Percentiles rank a stretch among this genome's conserved stretches.
phyloP scores from a whole-genome alignment of 2,329 filamentous ascomycete genomes.

The Neofusicoccum sp. region DNA sequence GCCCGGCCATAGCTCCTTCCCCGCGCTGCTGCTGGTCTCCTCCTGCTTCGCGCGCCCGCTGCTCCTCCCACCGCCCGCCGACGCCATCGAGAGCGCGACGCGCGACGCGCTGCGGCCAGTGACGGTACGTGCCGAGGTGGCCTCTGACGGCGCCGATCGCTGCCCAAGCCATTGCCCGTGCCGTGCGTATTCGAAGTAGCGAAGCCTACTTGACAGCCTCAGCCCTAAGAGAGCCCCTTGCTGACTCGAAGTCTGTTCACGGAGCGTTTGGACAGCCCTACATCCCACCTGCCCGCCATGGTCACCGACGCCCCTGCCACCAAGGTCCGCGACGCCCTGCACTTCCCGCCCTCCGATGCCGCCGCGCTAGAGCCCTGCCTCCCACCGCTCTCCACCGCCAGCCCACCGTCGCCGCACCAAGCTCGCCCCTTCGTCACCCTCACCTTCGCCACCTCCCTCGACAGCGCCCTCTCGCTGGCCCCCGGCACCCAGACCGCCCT shows the following conservation, averaged over 20 bases:
- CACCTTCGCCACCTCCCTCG: constrained; percentile 88
- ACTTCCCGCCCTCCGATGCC: constrained; percentile 45
- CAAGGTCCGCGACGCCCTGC: constrained; percentile 26
- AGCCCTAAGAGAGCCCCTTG: constrained; percentile 6
- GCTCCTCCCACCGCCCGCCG: no score
- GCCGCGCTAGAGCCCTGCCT: constrained; percentile 54
- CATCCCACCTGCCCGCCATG: neutral
- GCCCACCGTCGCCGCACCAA: constrained; percentile 20
- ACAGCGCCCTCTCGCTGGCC: constrained; percentile 72
- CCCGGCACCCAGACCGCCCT: constrained; percentile 79
- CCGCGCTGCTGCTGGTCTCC: no score
- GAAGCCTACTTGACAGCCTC: no score
- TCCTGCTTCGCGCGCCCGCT: no score
- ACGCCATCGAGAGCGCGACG: no score
- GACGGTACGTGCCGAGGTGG: no score
- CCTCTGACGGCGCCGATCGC: no score
- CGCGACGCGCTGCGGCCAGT: no score
- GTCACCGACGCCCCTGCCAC: neutral
- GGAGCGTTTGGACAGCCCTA: neutral
- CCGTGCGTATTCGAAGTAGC: no score
- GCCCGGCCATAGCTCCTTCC: neutral
- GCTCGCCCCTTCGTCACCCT: constrained; percentile 59
- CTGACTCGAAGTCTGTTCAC: neutral
- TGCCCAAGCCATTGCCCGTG: no score
- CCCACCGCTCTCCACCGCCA: constrained; percentile 28